phyloP scores from a whole-genome alignment of 2,329 filamentous ascomycete genomes.

The Verticillium zaregamsianum region DNA sequence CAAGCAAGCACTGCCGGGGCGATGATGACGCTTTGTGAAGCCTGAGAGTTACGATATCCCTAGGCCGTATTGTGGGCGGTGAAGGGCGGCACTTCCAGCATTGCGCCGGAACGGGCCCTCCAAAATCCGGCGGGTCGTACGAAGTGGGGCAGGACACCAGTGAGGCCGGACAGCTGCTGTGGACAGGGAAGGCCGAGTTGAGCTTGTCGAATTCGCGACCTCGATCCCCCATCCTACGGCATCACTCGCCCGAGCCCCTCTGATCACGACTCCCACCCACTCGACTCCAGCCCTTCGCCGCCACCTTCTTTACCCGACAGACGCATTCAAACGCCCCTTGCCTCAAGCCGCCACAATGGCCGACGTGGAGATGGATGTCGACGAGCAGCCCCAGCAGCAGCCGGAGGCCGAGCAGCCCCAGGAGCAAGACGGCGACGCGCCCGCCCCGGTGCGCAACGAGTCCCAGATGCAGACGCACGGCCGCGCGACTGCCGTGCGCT shows the following conservation, averaged over 20 bases:
- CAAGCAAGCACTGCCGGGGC: background rate
- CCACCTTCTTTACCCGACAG: background rate
- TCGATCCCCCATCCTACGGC: background rate
- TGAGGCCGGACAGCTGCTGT: background rate
- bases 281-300: background rate
- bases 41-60: no score
- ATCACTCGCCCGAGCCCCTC: background rate
- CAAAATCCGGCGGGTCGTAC: background rate
- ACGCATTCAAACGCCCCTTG: background rate
- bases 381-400: slow-evolving; percentile 33
- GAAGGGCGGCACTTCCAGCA: background rate
- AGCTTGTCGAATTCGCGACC: background rate
- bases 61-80: no score
- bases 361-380: slow-evolving; percentile 57
- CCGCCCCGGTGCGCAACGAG: slow-evolving; percentile 43
- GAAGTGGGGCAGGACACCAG: background rate
- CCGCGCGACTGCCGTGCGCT: slow-evolving; percentile 76
- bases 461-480: slow-evolving; percentile 67
- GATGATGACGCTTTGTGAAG: no score
- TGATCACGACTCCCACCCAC: no score
- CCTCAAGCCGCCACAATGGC: slow-evolving; percentile 34
- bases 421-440: slow-evolving; percentile 16
- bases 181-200: background rate
- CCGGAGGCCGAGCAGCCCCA: slow-evolving; percentile 9
- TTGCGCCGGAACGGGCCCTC: background rate